Conservation (phyloP, 2,329 filamentous ascomycete species). For the Pestalotiopsis sp. region DNA sequence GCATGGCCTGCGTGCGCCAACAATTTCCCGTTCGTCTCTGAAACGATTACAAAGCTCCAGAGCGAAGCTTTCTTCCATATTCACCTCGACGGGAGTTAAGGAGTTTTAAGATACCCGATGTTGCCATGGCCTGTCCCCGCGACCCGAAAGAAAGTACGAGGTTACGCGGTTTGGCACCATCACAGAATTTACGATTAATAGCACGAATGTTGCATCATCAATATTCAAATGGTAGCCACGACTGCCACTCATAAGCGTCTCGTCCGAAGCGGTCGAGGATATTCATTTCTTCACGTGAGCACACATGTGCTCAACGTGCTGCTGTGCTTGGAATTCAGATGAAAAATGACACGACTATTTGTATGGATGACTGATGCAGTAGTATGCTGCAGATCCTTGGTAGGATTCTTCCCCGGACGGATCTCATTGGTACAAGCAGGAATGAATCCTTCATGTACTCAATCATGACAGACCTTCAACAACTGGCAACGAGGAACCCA, state of each 20-base stretch:
- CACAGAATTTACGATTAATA: background rate
- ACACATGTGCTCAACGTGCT: background rate
- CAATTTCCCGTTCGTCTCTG: background rate
- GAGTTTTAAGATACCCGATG: constrained; percentile 5
- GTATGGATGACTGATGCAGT: background rate
- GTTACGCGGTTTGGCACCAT: background rate
- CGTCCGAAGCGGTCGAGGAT: background rate
- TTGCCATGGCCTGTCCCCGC: background rate
- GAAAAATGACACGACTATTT: background rate
- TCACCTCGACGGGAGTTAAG: background rate
- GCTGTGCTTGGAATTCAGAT: background rate
- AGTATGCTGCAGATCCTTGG: background rate
- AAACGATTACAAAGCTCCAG: background rate
- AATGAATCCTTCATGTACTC: background rate
- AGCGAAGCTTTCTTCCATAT: background rate
- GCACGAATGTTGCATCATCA: background rate
- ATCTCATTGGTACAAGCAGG: background rate
- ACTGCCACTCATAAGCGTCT: background rate
- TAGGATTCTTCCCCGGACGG: background rate
- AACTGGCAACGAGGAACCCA: background rate
- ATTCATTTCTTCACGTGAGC: background rate
- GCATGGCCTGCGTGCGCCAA: background rate
- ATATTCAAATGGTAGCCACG: background rate
- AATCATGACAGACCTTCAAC: background rate
- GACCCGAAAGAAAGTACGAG: background rate